Percentiles rank a stretch among this genome's conserved stretches.
Evolutionary conservation across 352 stramenopile genomes (phyloP).

Genomic region (Peronosclerospora sorghi): DNA sequence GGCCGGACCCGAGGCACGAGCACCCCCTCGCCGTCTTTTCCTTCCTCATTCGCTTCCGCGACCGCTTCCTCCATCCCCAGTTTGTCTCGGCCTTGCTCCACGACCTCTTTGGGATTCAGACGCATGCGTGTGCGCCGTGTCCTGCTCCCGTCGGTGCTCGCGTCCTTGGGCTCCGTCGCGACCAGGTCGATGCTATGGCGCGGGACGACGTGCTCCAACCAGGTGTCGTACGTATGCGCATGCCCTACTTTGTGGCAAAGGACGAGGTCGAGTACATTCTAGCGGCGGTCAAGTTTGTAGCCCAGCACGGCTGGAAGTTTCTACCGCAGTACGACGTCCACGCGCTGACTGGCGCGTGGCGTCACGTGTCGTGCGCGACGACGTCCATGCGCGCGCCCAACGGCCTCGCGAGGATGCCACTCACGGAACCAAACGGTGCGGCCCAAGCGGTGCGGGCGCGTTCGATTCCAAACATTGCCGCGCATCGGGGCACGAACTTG

Average conservation of each 20-base stretch:
- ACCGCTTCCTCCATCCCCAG: constrained; percentile 96
- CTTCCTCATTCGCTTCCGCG: constrained; percentile 86
- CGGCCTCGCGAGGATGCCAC: constrained; percentile 18
- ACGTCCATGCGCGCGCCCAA: constrained; percentile 14
- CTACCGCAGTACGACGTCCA: constrained; percentile 92
- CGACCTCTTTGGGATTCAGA: constrained; percentile 95
- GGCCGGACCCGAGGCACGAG: constrained; percentile 12
- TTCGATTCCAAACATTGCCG: constrained; percentile 12
- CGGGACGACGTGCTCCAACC: constrained; percentile 90
- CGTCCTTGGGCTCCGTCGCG: constrained; percentile 84
- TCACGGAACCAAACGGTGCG: constrained; percentile 15
- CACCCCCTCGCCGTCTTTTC: constrained; percentile 88
- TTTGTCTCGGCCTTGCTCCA: constrained; percentile 96
- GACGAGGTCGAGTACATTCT: constrained; percentile 91
- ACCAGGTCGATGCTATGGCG: constrained; percentile 69
- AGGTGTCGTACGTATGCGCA: constrained; percentile 90
- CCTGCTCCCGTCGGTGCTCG: constrained; percentile 90
- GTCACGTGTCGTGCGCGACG: constrained; percentile 33
- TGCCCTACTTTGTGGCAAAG: constrained; percentile 79
- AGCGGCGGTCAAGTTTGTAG: constrained; percentile 87
- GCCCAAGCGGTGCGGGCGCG: constrained; percentile 9
- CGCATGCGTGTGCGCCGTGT: constrained; percentile 52
- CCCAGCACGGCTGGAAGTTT: constrained; percentile 87
- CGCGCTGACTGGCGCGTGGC: constrained; percentile 89
- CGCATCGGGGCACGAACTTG: constrained; percentile 19